These are phyloP conservation scores for Cryptosporidium ubiquitum DNA, from an alignment of 169 alveolate genomes.

Conservation along the genomic window DNA sequence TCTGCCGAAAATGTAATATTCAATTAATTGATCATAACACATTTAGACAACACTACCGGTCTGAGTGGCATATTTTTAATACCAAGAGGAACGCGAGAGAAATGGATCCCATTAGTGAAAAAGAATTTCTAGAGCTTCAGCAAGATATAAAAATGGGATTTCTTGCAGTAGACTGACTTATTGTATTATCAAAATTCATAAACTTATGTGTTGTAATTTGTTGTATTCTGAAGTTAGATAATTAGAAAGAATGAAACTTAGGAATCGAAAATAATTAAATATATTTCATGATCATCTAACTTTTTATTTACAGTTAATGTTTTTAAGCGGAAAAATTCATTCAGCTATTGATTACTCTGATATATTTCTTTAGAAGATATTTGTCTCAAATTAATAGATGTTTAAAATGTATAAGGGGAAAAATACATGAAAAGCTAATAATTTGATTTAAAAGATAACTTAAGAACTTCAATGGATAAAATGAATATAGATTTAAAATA, in stretches of 20 bases:
- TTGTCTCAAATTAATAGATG: too few species aligned
- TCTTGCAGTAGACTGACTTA: slow-evolving; percentile 46
- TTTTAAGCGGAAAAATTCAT: too few species aligned
- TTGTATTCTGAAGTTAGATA: neutral
- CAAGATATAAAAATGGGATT: slow-evolving; percentile 68
- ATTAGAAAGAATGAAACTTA: neutral
- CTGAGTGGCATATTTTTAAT: slow-evolving; percentile 85
- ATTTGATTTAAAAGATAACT: too few species aligned
- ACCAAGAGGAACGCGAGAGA: slow-evolving; percentile 82
- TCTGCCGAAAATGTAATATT: slow-evolving; percentile 75
- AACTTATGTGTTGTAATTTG: neutral
- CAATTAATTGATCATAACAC: slow-evolving; percentile 76
- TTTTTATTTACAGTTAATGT: too few species aligned
- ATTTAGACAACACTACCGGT: slow-evolving; percentile 82
- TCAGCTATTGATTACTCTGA: too few species aligned
- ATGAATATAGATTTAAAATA: too few species aligned
- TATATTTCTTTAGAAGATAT: too few species aligned
- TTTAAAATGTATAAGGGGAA: too few species aligned
- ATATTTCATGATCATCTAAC: neutral
- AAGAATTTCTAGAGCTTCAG: slow-evolving; percentile 78
- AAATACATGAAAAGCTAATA: neutral
- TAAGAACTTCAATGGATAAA: neutral
- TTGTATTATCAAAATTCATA: neutral
- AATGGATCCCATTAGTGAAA: slow-evolving; percentile 83
- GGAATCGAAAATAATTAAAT: neutral